These are phyloP conservation scores for Taphrina populina DNA, from an alignment of 1,139 yeast species.

Conservation along the genomic window DNA sequence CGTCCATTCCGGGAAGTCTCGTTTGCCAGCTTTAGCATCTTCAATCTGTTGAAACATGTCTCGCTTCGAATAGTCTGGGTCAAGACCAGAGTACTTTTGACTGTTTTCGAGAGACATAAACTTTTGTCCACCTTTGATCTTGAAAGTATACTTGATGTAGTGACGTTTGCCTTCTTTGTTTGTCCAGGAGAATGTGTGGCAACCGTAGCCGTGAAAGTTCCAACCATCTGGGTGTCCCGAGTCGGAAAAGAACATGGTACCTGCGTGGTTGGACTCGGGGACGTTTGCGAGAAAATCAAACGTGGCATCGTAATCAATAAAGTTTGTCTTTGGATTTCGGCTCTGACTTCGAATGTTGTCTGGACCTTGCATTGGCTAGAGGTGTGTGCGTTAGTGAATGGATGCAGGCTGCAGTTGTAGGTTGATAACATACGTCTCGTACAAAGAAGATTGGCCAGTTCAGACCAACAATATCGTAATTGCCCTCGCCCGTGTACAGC, in stretches of 20 bases:
- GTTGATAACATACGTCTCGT: conserved; percentile 55
- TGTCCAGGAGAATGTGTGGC: conserved; percentile 69
- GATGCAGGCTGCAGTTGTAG: conserved; percentile 43
- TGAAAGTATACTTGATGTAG: conserved; percentile 65
- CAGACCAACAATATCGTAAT: conserved; percentile 57
- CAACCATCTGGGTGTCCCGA: conserved; percentile 68
- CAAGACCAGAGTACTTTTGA: conserved; percentile 56
- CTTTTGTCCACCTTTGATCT: conserved; percentile 60
- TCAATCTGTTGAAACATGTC: conserved; percentile 62
- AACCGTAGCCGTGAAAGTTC: conserved; percentile 67
- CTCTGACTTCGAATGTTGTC: conserved; percentile 52
- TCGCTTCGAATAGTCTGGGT: conserved; percentile 65
- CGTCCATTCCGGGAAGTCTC: conserved; percentile 64
- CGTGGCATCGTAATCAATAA: conserved; percentile 52
- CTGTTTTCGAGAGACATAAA: conserved; percentile 61
- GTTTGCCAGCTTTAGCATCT: conserved; percentile 45
- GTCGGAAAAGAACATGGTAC: conserved; percentile 60
- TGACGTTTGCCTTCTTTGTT: conserved; percentile 65
- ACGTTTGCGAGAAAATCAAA: conserved; percentile 66
- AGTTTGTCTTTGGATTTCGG: conserved; percentile 58
- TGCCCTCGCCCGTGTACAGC: conserved; percentile 57
- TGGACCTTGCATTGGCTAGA: conserved; percentile 75
- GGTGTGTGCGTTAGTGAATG: too few species aligned
- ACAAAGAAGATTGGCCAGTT: conserved; percentile 59
- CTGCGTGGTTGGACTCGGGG: conserved; percentile 66